Conservation (phyloP, 805 yeast genomes). For the Yarrowia sp. region DNA sequence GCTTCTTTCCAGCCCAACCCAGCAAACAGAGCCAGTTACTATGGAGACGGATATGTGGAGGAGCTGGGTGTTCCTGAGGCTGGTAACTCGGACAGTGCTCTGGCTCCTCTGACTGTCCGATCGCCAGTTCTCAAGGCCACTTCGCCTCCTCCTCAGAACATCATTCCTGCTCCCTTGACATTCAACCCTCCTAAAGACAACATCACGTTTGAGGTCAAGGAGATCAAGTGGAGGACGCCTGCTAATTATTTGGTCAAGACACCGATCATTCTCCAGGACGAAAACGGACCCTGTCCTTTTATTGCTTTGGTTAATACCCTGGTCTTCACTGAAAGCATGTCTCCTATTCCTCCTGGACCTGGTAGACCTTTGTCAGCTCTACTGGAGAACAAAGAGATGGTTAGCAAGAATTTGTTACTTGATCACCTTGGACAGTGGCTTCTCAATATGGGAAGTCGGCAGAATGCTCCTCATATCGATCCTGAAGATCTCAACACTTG, state of each 20-base stretch:
- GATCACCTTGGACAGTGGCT: slow-evolving; percentile 16
- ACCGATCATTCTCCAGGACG: slow-evolving; percentile 65
- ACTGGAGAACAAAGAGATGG: slow-evolving; percentile 9
- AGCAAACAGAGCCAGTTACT: background rate
- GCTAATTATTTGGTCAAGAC: slow-evolving; percentile 8
- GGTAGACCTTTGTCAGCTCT: slow-evolving; percentile 1
- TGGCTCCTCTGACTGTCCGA: slow-evolving; percentile 10
- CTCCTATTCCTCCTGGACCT: background rate
- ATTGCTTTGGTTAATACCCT: slow-evolving; percentile 74
- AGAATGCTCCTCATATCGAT: slow-evolving; percentile 28
- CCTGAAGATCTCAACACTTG: slow-evolving; percentile 44
- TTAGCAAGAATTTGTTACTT: slow-evolving; percentile 13
- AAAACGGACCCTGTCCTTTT: slow-evolving; percentile 86
- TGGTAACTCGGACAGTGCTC: background rate
- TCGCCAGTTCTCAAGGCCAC: background rate
- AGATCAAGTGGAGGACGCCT: slow-evolving; percentile 15
- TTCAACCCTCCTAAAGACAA: slow-evolving; percentile 22
- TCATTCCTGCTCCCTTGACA: slow-evolving; percentile 7
- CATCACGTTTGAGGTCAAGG: slow-evolving; percentile 7
- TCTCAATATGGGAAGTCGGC: background rate
- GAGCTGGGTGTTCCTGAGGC: background rate
- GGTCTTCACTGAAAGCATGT: slow-evolving; percentile 44
- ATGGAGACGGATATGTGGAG: background rate
- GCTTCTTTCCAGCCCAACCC: slow-evolving; percentile 11
- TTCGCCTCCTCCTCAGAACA: background rate